Percentiles rank a stretch among this genome's conserved stretches.
Evolutionary conservation across 1,284 basidiomycete species (phyloP).

Genomic region (Cutaneotrichosporon spelunceum): DNA sequence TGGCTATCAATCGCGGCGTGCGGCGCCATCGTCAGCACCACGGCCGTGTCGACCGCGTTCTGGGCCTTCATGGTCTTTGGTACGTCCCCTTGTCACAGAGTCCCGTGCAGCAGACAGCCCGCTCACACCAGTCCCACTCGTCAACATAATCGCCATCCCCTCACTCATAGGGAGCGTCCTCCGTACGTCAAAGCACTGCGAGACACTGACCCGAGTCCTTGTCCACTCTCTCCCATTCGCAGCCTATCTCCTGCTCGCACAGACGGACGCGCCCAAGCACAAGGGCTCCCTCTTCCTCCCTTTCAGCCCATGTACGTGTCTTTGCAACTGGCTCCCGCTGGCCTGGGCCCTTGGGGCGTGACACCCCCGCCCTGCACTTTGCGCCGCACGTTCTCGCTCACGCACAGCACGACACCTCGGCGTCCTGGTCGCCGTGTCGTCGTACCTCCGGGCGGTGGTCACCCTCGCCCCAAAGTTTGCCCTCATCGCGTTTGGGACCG

Average conservation of each 20-base stretch:
- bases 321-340: background rate
- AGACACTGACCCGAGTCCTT: constrained; percentile 25
- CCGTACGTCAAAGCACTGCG: background rate
- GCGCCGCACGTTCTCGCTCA: background rate
- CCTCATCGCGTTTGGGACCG: constrained; percentile 11
- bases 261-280: constrained; percentile 29
- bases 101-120: background rate
- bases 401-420: constrained; percentile 22
- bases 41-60: constrained; percentile 13
- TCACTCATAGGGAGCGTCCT: constrained; percentile 21
- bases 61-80: constrained; percentile 20
- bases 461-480: constrained; percentile 11
- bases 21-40: constrained; percentile 17
- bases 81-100: constrained; percentile 7
- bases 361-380: too few relatives aligned
- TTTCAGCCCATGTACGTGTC: constrained; percentile 28
- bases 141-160: constrained; percentile 26
- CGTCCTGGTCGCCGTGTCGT: constrained; percentile 21
- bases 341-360: background rate
- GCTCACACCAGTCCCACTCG: constrained; percentile 24
- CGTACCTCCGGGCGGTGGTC: constrained; percentile 16
- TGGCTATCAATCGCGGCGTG: constrained; percentile 21
- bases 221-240: constrained; percentile 29
- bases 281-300: constrained; percentile 28
- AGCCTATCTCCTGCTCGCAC: constrained; percentile 31